A percentile compares a stretch with the other conserved stretches of the same genome.
phyloP scores from a whole-genome alignment of 192 early-diverging fungal species.

The Coemansia sp. region DNA sequence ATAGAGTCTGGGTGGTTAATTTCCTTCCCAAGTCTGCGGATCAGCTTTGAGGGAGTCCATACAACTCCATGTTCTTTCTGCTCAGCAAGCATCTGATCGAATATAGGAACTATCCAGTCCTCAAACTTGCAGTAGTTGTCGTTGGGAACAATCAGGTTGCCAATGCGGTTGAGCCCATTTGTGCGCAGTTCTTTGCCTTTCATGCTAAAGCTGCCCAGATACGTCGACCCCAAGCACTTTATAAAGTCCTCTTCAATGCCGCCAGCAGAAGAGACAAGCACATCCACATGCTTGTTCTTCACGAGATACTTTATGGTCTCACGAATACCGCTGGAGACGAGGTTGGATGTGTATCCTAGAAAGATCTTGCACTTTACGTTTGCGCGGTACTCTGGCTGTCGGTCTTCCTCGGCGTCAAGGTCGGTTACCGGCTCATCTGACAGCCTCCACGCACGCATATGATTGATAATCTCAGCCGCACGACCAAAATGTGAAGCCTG shows the following conservation, averaged over 20 bases:
- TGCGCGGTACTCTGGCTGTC: constrained; percentile 64
- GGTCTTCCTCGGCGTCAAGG: constrained; percentile 58
- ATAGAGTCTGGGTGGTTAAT: constrained; percentile 89
- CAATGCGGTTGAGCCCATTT: constrained; percentile 93
- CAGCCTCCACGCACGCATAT: constrained; percentile 87
- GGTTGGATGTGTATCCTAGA: constrained; percentile 96
- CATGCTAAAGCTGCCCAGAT: constrained; percentile 77
- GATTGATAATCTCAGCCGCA: constrained; percentile 89
- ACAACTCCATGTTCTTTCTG: constrained; percentile 78
- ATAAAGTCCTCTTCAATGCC: constrained; percentile 99
- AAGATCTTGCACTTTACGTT: constrained; percentile 94
- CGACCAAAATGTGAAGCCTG: constrained; percentile 89
- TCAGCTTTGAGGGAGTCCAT: constrained; percentile 95
- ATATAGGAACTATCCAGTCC: constrained; percentile 95
- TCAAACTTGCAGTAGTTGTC: constrained; percentile 99
- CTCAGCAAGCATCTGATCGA: constrained; percentile 91
- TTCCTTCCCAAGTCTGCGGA: constrained; percentile 82
- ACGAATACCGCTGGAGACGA: constrained; percentile 92
- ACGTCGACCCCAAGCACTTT: constrained; percentile 91
- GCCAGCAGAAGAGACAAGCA: constrained; percentile 90
- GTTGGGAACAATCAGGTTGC: constrained; percentile 97
- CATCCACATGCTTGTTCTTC: constrained; percentile 86
- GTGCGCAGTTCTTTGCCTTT: constrained; percentile 78
- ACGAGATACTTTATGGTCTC: constrained; percentile 90
- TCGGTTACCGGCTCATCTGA: constrained; percentile 78